Conservation (phyloP, 108 stramenopile genomes). For the Cyclotella choctawhatcheeana region DNA sequence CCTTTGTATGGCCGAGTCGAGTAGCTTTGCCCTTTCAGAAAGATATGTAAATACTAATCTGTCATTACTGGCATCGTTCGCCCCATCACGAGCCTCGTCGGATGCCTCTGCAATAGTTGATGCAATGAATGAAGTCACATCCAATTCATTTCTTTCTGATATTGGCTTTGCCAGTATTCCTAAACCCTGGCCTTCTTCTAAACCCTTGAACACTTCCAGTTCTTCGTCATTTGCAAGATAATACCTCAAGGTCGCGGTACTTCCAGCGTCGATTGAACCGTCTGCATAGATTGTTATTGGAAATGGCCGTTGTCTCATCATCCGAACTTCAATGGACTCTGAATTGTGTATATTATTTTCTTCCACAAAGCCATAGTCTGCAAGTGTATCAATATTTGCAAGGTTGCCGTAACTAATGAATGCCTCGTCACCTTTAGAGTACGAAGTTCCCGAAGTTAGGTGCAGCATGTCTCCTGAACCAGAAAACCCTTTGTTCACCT, state of each 20-base stretch:
- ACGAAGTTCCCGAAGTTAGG: constrained; percentile 30
- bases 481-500: constrained; percentile 43
- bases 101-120: constrained; percentile 62
- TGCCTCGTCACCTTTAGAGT: constrained; percentile 55
- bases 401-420: constrained; percentile 75
- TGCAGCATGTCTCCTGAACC: constrained; percentile 40
- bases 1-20: constrained; percentile 51
- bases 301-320: constrained; percentile 60
- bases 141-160: constrained; percentile 62
- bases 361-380: constrained; percentile 74
- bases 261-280: constrained; percentile 61
- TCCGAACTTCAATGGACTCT: constrained; percentile 60
- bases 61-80: constrained; percentile 45
- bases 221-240: constrained; percentile 56
- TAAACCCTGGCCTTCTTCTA: constrained; percentile 42
- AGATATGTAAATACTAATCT: constrained; percentile 49
- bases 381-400: constrained; percentile 72
- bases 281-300: constrained; percentile 53
- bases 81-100: constrained; percentile 55
- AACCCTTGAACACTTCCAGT: constrained; percentile 41
- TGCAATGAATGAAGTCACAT: constrained; percentile 70
- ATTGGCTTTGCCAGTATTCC: constrained; percentile 58
- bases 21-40: constrained; percentile 45
- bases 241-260: constrained; percentile 56
- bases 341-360: constrained; percentile 60